These are phyloP conservation scores for Hypoxylon lienhwacheense DNA, from an alignment of 495 filamentous ascomycete genomes.

Conservation along the genomic window DNA sequence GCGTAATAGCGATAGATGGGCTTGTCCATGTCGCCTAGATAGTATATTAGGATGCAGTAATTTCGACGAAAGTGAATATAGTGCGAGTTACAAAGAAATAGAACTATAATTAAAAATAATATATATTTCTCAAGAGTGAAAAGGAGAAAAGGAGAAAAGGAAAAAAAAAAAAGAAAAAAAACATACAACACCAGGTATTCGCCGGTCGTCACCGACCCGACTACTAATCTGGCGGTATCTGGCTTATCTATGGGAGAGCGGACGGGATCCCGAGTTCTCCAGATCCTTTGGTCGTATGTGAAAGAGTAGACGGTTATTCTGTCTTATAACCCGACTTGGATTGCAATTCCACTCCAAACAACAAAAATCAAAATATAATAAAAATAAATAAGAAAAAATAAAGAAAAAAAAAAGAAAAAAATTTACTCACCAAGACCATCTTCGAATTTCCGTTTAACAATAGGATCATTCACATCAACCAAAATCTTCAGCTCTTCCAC, in stretches of 20 bases:
- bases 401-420: constrained; percentile 3
- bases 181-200: constrained; percentile 53
- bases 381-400: neutral
- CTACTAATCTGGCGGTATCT: constrained; percentile 48
- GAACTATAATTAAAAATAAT: neutral
- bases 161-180: constrained; percentile 29
- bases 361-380: neutral
- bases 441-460: constrained; percentile 93
- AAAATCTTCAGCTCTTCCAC: constrained; percentile 82
- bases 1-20: constrained; percentile 94
- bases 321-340: constrained; percentile 6
- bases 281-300: constrained; percentile 52
- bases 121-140: neutral
- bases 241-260: constrained; percentile 52
- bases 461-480: constrained; percentile 93
- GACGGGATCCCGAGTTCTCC: constrained; percentile 54
- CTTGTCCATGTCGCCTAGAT: constrained; percentile 86
- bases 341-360: constrained; percentile 5
- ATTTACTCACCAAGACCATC: constrained; percentile 75
- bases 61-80: too few relatives aligned
- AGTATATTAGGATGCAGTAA: constrained; percentile 29
- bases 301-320: neutral
- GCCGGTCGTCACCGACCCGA: constrained; percentile 54
- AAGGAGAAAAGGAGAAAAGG: constrained; percentile 1
- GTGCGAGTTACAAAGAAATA: too few relatives aligned